These are phyloP conservation scores for Davidsoniella neocaledoniae DNA, from an alignment of 2,329 filamentous ascomycete genomes.

Conservation along the genomic window DNA sequence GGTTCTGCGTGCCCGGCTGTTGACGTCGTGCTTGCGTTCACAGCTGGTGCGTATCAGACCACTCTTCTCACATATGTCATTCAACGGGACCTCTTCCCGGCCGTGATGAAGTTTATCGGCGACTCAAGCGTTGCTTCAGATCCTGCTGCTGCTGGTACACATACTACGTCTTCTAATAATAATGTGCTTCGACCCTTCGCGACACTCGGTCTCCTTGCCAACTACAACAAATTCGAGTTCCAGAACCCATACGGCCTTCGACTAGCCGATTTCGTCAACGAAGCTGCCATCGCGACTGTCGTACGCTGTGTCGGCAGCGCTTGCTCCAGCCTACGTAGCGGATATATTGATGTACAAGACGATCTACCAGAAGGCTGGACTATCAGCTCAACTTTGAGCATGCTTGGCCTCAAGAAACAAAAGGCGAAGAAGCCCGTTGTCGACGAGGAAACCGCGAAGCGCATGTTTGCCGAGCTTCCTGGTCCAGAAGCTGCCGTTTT, in stretches of 20 bases:
- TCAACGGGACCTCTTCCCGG: constrained; percentile 82
- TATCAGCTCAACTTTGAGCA: constrained; percentile 42
- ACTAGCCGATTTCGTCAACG: constrained; percentile 90
- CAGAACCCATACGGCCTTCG: constrained; percentile 90
- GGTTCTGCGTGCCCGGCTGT: constrained; percentile 43
- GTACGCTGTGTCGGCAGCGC: constrained; percentile 58
- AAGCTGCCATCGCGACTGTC: constrained; percentile 68
- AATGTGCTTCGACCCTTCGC: constrained; percentile 56
- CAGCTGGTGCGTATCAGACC: constrained; percentile 89
- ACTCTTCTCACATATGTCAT: constrained; percentile 89
- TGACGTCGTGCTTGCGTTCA: constrained; percentile 63
- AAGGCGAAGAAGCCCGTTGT: constrained; percentile 36
- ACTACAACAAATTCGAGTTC: constrained; percentile 99
- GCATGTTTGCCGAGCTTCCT: constrained; percentile 63
- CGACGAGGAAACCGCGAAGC: constrained; percentile 65
- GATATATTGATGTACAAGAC: constrained; percentile 75
- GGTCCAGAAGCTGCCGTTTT: constrained; percentile 50
- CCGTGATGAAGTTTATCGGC: constrained; percentile 69
- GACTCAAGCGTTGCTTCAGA: not conserved
- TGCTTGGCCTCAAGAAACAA: constrained; percentile 56
- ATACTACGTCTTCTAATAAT: constrained; percentile 36
- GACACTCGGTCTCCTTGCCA: constrained; percentile 72
- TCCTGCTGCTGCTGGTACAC: not conserved
- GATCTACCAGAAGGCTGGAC: constrained; percentile 89
- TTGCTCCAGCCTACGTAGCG: constrained; percentile 49